phyloP scores from a whole-genome alignment of 345 rosid genomes.

The Rhizophora mangle region DNA sequence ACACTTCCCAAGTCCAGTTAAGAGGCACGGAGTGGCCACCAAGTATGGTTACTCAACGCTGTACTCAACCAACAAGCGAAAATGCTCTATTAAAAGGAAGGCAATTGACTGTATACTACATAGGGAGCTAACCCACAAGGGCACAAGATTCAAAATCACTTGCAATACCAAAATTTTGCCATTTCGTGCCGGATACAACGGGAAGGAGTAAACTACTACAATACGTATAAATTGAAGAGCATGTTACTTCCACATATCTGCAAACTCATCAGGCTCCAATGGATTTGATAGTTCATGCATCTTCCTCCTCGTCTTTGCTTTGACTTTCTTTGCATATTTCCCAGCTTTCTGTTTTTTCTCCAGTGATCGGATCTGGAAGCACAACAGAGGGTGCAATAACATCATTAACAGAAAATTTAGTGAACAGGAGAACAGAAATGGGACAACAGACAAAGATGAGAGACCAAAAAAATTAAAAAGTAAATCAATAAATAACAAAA shows the following conservation, averaged over 20 bases:
- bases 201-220: not conserved
- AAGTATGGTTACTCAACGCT: no score
- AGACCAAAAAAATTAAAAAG: not conserved
- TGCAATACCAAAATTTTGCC: not conserved
- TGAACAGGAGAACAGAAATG: not conserved
- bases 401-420: not conserved
- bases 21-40: no score
- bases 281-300: conserved; percentile 83
- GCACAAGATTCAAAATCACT: no score
- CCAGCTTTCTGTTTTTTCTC: conserved; percentile 76
- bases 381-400: not conserved
- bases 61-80: no score
- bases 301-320: conserved; percentile 82
- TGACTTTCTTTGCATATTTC: conserved; percentile 80
- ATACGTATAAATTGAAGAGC: not conserved
- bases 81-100: no score
- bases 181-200: not conserved
- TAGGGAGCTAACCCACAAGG: no score
- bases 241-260: conserved; percentile 81
- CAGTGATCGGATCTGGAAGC: conserved; percentile 66
- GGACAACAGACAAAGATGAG: not conserved
- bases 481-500: no score
- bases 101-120: no score
- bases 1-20: no score
- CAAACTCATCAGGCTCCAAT: conserved; percentile 89